Evolutionary conservation across 352 stramenopile species (phyloP).

Genomic region (Phytophthora ramorum): DNA sequence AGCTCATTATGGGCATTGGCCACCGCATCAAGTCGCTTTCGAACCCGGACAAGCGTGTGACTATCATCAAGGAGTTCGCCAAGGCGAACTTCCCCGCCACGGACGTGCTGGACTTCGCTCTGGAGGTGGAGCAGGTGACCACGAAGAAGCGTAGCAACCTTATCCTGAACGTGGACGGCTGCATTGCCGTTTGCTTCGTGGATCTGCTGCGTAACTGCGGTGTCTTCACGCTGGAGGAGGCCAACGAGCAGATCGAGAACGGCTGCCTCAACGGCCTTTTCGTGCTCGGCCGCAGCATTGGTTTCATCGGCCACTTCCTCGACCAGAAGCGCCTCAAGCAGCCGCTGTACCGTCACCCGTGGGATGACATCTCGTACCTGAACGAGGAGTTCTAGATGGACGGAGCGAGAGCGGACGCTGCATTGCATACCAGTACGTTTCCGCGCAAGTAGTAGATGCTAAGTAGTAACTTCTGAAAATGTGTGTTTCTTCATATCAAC

Average conservation of each 20-base stretch:
- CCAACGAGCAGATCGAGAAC: conserved; percentile 95
- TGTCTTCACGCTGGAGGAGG: conserved; percentile 91
- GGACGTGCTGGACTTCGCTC: conserved; percentile 95
- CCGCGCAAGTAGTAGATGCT: conserved; percentile 35
- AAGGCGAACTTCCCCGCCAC: conserved; percentile 94
- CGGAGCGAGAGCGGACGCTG: conserved; percentile 15
- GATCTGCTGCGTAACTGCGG: conserved; percentile 94
- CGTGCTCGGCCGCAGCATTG: conserved; percentile 86
- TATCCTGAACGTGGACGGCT: conserved; percentile 98
- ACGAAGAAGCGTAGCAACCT: conserved; percentile 97
- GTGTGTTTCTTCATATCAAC: conserved; percentile 34
- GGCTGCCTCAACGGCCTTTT: conserved; percentile 97
- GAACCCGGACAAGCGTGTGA: conserved; percentile 97
- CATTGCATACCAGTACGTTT: conserved; percentile 27
- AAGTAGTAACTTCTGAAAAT: conserved; percentile 43
- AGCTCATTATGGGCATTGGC: conserved; percentile 98
- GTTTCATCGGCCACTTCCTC: conserved; percentile 96
- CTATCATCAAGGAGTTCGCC: conserved; percentile 97
- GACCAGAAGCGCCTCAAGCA: conserved; percentile 98
- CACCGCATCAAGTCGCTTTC: conserved; percentile 96
- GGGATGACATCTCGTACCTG: conserved; percentile 98
- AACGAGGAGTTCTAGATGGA: conserved; percentile 75
- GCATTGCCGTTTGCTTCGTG: conserved; percentile 97
- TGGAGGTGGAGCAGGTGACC: conserved; percentile 96
- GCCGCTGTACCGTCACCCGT: conserved; percentile 97